Conservation (phyloP, 345 rosid species). For the Excoecaria cochinchinensis region DNA sequence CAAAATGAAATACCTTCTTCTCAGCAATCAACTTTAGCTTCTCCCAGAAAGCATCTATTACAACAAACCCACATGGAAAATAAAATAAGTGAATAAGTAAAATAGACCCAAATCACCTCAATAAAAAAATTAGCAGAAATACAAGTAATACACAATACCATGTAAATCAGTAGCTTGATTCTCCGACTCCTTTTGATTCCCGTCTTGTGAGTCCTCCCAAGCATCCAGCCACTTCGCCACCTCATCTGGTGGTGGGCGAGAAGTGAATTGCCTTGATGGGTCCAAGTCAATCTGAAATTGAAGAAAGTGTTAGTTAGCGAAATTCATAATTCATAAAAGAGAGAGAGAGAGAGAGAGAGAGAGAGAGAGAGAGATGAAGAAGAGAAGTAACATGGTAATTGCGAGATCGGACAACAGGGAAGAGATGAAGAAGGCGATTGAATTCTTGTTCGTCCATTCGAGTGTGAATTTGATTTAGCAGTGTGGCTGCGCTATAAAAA, state of each 20-base stretch:
- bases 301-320: neutral
- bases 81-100: neutral
- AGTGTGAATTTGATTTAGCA: too few species aligned
- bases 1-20: slow-evolving; percentile 52
- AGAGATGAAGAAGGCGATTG: slow-evolving; percentile 65
- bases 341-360: too few species aligned
- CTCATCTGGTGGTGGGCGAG: slow-evolving; percentile 37
- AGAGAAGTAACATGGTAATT: slow-evolving; percentile 47
- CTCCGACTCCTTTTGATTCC: slow-evolving; percentile 24
- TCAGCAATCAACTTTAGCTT: slow-evolving; percentile 62
- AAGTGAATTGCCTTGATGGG: slow-evolving; percentile 54
- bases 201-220: slow-evolving; percentile 27
- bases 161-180: slow-evolving; percentile 36
- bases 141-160: slow-evolving; percentile 29
- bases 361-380: slow-evolving; percentile 1
- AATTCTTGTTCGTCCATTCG: slow-evolving; percentile 81
- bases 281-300: slow-evolving; percentile 53
- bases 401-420: slow-evolving; percentile 79
- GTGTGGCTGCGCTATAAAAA: too few species aligned
- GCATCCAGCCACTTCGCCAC: slow-evolving; percentile 54
- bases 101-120: neutral
- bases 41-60: slow-evolving; percentile 76
- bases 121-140: neutral
- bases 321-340: neutral
- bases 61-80: slow-evolving; percentile 9